Percentiles rank a stretch among this genome's conserved stretches.
These are phyloP conservation scores for Melastoma candidum DNA, from an alignment of 441 rosid genomes.

Conservation along the genomic window DNA sequence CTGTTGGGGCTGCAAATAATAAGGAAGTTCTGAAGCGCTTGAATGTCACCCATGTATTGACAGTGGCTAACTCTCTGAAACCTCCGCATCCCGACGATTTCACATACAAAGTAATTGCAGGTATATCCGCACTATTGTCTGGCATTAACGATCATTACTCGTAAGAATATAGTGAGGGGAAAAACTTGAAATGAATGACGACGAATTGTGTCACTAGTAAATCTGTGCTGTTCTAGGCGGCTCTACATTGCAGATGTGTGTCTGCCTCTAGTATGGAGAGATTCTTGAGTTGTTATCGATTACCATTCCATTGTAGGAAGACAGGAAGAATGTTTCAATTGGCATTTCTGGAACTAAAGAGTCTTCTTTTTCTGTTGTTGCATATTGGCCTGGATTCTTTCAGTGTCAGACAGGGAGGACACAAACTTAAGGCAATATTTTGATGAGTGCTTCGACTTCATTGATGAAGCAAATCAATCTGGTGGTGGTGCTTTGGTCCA, in stretches of 20 bases:
- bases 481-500: conserved; percentile 7
- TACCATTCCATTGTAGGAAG: too few species aligned
- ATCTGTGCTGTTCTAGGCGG: too few species aligned
- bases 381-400: background rate
- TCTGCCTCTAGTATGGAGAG: too few species aligned
- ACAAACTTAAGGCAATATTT: conserved; percentile 4
- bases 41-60: conserved; percentile 10
- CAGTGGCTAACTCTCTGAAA: conserved; percentile 8
- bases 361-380: too few species aligned
- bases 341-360: too few species aligned
- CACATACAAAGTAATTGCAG: conserved; percentile 8
- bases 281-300: too few species aligned
- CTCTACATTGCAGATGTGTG: too few species aligned
- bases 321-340: too few species aligned
- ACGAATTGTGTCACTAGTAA: too few species aligned
- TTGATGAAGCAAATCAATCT: conserved; percentile 8
- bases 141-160: too few species aligned
- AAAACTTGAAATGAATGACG: too few species aligned
- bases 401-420: conserved; percentile 5
- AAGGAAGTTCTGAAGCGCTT: conserved; percentile 6
- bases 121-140: background rate
- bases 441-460: conserved; percentile 10
- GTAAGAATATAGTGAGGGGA: too few species aligned
- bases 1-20: conserved; percentile 1
- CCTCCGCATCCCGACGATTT: conserved; percentile 8